These are phyloP conservation scores for Immersiella caudata DNA, from an alignment of 495 filamentous ascomycete genomes.

Conservation along the genomic window DNA sequence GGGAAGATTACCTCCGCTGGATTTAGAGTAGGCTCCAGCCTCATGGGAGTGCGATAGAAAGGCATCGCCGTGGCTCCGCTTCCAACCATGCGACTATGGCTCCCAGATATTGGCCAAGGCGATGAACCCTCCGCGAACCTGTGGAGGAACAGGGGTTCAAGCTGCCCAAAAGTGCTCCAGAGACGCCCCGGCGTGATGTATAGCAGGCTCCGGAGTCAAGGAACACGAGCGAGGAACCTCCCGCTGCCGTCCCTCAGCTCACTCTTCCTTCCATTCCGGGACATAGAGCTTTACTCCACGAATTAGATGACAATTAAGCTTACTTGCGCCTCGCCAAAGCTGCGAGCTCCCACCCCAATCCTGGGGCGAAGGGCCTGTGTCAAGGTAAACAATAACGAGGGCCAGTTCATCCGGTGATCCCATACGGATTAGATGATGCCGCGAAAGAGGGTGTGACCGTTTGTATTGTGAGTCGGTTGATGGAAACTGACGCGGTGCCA, in stretches of 20 bases:
- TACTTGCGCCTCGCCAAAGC: background rate
- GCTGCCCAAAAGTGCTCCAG: background rate
- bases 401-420: slow-evolving; percentile 24
- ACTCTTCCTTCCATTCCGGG: slow-evolving; percentile 4
- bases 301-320: slow-evolving; percentile 11
- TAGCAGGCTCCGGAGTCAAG: background rate
- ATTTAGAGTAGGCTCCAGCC: background rate
- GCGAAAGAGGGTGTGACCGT: slow-evolving; percentile 13
- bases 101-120: background rate
- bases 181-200: background rate
- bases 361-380: background rate
- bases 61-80: background rate
- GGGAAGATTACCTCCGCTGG: background rate
- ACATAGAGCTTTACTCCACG: slow-evolving; percentile 7
- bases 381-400: slow-evolving; percentile 13
- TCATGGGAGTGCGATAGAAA: background rate
- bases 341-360: slow-evolving; percentile 15
- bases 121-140: background rate
- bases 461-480: background rate
- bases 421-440: slow-evolving; percentile 22
- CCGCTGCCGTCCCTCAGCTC: background rate
- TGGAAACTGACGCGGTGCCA: background rate
- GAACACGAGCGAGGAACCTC: background rate
- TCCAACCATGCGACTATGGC: background rate
- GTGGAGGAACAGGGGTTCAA: background rate